phyloP scores from a whole-genome alignment of 805 yeast genomes.

The Candida suzukii region DNA sequence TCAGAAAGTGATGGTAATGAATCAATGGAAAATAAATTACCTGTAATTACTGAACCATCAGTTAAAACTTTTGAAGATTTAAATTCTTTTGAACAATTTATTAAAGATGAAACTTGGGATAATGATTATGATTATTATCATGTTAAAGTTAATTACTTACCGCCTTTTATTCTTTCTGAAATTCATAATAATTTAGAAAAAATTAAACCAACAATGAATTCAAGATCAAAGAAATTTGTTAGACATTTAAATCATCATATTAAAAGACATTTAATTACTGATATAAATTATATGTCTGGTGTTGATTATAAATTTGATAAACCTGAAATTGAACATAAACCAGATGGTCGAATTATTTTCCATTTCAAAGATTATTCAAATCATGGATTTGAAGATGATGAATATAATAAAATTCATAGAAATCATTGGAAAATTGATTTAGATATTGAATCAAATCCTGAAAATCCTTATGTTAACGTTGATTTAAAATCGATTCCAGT shows the following conservation, averaged over 20 bases:
- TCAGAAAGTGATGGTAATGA: constrained; percentile 3
- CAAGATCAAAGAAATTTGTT: constrained; percentile 59
- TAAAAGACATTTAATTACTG: constrained; percentile 56
- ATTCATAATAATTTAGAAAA: constrained; percentile 62
- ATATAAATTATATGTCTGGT: constrained; percentile 51
- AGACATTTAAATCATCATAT: constrained; percentile 68
- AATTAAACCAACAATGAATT: constrained; percentile 61
- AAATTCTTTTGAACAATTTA: constrained; percentile 48
- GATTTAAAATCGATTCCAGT: constrained; percentile 52
- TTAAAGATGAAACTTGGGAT: constrained; percentile 45
- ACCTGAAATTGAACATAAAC: constrained; percentile 38
- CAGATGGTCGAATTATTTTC: constrained; percentile 47
- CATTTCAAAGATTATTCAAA: constrained; percentile 48
- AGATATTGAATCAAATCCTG: constrained; percentile 57
- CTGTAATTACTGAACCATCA: constrained; percentile 13
- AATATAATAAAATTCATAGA: constrained; percentile 29
- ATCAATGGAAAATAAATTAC: not conserved
- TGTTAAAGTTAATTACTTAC: constrained; percentile 12
- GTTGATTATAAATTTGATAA: constrained; percentile 31
- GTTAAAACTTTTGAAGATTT: constrained; percentile 47
- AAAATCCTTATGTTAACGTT: constrained; percentile 57
- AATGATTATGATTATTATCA: constrained; percentile 18
- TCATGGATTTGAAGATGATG: constrained; percentile 40
- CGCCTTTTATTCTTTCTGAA: constrained; percentile 55
- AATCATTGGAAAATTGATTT: constrained; percentile 53